phyloP scores from a whole-genome alignment of 805 yeast genomes.

The Spathaspora hagerdaliae region DNA sequence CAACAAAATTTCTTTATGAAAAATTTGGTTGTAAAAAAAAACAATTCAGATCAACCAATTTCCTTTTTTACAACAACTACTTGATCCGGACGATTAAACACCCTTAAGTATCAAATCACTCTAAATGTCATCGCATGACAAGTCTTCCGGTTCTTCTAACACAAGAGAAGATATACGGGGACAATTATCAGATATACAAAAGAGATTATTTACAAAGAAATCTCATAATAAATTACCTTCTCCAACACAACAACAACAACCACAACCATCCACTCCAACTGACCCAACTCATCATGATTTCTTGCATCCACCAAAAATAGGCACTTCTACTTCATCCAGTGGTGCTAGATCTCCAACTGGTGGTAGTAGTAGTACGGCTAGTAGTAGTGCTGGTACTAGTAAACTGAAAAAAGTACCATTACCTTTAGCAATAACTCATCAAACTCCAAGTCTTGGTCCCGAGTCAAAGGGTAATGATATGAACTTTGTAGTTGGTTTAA shows the following conservation, averaged over 20 bases:
- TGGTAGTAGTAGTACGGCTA: neutral
- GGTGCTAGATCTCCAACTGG: neutral
- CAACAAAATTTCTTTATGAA: neutral
- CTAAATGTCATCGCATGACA: constrained; percentile 4
- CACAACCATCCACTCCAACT: constrained; percentile 9
- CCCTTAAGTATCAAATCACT: too few relatives aligned
- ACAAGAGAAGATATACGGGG: constrained; percentile 27
- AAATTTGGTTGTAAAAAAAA: too few relatives aligned
- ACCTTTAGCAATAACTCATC: constrained; percentile 4
- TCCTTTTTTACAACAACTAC: too few relatives aligned
- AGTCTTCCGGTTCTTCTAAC: neutral
- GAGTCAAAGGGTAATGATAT: constrained; percentile 56
- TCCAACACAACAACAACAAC: neutral
- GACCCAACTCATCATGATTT: constrained; percentile 9
- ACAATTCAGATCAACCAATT: too few relatives aligned
- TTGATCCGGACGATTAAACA: too few relatives aligned
- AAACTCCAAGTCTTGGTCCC: constrained; percentile 33
- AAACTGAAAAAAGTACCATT: neutral
- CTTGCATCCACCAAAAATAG: constrained; percentile 7
- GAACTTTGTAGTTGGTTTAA: constrained; percentile 67
- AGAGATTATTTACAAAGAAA: constrained; percentile 24
- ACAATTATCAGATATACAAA: constrained; percentile 37
- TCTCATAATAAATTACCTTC: constrained; percentile 7
- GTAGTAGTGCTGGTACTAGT: neutral
- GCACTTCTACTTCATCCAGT: neutral